A percentile compares a stretch with the other conserved stretches of the same genome.
Conservation (phyloP, 441 rosid species). For the Biscutella auriculata region DNA sequence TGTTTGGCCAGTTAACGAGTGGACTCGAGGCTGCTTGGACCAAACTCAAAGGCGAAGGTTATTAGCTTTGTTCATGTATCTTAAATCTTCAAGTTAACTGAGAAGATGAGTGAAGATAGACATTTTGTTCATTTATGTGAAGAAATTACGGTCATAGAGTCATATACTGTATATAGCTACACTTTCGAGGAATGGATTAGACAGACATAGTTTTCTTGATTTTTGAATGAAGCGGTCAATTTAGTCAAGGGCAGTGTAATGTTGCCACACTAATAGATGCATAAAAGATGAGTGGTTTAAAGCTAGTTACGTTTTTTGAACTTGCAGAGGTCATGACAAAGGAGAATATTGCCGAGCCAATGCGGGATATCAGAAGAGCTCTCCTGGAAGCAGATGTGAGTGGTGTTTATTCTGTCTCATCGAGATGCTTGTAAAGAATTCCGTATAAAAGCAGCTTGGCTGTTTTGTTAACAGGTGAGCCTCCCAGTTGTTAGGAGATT, state of each 20-base stretch:
- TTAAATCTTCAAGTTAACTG: background rate
- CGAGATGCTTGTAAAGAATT: background rate
- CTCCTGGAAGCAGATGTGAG: slow-evolving; percentile 98
- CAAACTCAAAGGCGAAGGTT: slow-evolving; percentile 96
- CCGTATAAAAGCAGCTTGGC: slow-evolving; percentile 4
- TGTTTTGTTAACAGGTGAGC: slow-evolving; percentile 54
- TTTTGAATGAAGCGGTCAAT: background rate
- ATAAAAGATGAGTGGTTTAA: background rate
- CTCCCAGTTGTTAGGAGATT: slow-evolving; percentile 97
- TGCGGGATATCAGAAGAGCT: slow-evolving; percentile 93
- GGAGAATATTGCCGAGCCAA: slow-evolving; percentile 88
- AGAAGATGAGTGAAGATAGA: background rate
- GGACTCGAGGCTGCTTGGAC: slow-evolving; percentile 97
- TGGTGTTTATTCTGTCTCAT: slow-evolving; percentile 5
- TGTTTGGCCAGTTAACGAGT: slow-evolving; percentile 84
- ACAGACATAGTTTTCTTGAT: background rate
- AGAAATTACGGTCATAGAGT: background rate
- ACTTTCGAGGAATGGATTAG: background rate
- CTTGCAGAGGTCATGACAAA: slow-evolving; percentile 77
- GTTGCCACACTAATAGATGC: background rate
- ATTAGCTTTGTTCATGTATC: background rate
- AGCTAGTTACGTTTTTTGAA: slow-evolving; percentile 8
- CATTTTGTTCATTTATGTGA: background rate
- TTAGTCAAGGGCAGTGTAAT: background rate
- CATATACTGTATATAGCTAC: background rate